Conservation (phyloP, 2,329 filamentous ascomycete species). For the Karstenula rhodostoma region DNA sequence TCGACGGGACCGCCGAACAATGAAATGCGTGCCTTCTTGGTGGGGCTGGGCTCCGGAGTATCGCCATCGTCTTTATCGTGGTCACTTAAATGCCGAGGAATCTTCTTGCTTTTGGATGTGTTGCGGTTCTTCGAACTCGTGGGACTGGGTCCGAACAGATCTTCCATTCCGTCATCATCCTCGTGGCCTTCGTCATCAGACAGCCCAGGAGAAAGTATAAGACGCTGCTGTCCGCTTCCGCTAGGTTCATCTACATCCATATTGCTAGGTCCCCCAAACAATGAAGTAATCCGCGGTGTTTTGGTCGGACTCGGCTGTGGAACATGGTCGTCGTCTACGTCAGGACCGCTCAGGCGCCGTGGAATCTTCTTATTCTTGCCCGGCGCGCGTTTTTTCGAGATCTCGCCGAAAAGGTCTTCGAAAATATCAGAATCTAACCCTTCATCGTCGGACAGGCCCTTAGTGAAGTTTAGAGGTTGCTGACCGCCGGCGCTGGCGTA, state of each 20-base stretch:
- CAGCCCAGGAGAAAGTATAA: too few species aligned
- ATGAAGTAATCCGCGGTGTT: background rate
- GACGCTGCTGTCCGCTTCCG: too few species aligned
- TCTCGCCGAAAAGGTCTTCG: background rate
- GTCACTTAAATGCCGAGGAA: constrained; percentile 1
- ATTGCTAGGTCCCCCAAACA: too few species aligned
- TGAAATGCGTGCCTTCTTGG: constrained; percentile 9
- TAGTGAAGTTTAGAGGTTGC: background rate
- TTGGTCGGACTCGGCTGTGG: background rate
- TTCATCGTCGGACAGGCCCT: background rate
- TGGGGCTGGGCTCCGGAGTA: background rate
- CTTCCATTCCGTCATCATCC: too few species aligned
- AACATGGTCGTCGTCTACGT: background rate
- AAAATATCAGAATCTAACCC: too few species aligned
- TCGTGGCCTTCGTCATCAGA: too few species aligned
- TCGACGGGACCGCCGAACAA: constrained; percentile 6
- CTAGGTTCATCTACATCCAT: too few species aligned
- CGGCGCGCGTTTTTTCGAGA: background rate
- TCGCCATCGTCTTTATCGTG: background rate
- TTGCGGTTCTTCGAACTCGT: background rate
- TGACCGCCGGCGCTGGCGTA: background rate
- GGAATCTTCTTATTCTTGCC: background rate
- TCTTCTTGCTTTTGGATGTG: constrained; percentile 1
- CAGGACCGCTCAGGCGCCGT: background rate
- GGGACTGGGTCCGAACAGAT: too few species aligned